These are phyloP conservation scores for Fusarium fujikuroi DNA, from an alignment of 2,329 filamentous ascomycete species.

Conservation along the genomic window DNA sequence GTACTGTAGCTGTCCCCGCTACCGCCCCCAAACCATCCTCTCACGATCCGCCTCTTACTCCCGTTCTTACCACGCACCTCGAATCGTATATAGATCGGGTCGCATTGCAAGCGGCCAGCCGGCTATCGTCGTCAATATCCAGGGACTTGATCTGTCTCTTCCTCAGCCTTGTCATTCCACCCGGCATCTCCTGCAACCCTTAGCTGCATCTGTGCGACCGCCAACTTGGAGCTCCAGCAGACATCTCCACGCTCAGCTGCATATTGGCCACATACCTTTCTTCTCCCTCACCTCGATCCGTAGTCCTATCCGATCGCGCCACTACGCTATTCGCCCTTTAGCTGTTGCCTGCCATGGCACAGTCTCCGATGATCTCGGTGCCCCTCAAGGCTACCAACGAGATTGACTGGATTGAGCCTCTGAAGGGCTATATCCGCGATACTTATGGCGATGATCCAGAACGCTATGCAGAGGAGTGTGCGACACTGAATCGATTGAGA, in stretches of 20 bases:
- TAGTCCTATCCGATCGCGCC: constrained; percentile 8
- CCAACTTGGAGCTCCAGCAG: constrained; percentile 14
- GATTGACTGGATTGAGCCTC: constrained; percentile 94
- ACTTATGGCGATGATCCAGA: constrained; percentile 98
- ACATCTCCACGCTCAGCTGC: constrained; percentile 27
- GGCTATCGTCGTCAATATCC: constrained; percentile 25
- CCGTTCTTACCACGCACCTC: constrained; percentile 28
- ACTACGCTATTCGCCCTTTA: neutral
- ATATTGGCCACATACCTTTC: constrained; percentile 27
- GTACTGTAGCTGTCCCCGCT: constrained; percentile 20
- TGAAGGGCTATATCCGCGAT: constrained; percentile 92
- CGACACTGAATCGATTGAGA: constrained; percentile 89
- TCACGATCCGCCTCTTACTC: constrained; percentile 36
- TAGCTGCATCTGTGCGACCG: constrained; percentile 32
- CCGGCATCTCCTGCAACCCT: constrained; percentile 14
- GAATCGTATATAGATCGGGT: constrained; percentile 40
- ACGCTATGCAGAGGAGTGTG: constrained; percentile 94
- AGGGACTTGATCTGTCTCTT: constrained; percentile 22
- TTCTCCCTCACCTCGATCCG: constrained; percentile 27
- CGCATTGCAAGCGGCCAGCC: constrained; percentile 48
- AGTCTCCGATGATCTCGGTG: constrained; percentile 94
- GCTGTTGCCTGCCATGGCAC: constrained; percentile 67
- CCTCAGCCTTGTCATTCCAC: constrained; percentile 10
- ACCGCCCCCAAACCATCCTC: constrained; percentile 41
- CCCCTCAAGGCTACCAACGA: constrained; percentile 95